phyloP scores from a whole-genome alignment of 192 early-diverging fungal genomes.

The Coemansia javaensis region DNA sequence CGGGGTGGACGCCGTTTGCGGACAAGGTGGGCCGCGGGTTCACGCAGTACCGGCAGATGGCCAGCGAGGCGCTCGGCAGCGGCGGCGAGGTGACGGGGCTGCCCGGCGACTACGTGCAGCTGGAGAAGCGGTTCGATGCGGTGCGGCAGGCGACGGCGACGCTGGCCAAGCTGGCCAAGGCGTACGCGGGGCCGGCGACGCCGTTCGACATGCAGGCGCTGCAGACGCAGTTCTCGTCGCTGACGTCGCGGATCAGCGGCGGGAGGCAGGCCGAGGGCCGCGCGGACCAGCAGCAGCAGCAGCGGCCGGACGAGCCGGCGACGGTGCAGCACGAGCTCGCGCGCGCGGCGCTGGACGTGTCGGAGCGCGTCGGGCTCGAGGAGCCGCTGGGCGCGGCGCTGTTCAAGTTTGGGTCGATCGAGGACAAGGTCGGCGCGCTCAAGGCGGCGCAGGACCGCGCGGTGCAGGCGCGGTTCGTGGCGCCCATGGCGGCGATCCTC shows the following conservation, averaged over 20 bases:
- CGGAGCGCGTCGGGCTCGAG: constrained; percentile 66
- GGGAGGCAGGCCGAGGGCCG: constrained; percentile 53
- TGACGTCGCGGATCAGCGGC: constrained; percentile 44
- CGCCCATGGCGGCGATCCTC: constrained; percentile 68
- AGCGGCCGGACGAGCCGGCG: constrained; percentile 36
- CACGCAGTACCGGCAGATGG: constrained; percentile 62
- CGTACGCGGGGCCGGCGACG: constrained; percentile 67
- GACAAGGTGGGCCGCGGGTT: constrained; percentile 43
- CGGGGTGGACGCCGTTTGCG: constrained; percentile 47
- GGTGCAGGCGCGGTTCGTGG: constrained; percentile 68
- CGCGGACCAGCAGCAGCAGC: constrained; percentile 5
- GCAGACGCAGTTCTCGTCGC: constrained; percentile 56
- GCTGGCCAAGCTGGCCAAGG: constrained; percentile 69
- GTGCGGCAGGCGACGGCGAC: constrained; percentile 32
- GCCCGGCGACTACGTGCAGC: constrained; percentile 85
- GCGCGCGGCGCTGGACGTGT: constrained; percentile 59
- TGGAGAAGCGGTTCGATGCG: constrained; percentile 63
- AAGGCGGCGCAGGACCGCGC: constrained; percentile 71
- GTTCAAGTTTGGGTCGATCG: constrained; percentile 77
- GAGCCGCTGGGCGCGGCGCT: constrained; percentile 85
- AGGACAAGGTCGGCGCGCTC: constrained; percentile 80
- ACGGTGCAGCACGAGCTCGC: constrained; percentile 73
- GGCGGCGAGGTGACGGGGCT: constrained; percentile 84
- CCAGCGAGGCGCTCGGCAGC: constrained; percentile 80
- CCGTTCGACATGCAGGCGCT: constrained; percentile 68